phyloP scores from a whole-genome alignment of 2,329 filamentous ascomycete species.

The Lomentospora prolificans region DNA sequence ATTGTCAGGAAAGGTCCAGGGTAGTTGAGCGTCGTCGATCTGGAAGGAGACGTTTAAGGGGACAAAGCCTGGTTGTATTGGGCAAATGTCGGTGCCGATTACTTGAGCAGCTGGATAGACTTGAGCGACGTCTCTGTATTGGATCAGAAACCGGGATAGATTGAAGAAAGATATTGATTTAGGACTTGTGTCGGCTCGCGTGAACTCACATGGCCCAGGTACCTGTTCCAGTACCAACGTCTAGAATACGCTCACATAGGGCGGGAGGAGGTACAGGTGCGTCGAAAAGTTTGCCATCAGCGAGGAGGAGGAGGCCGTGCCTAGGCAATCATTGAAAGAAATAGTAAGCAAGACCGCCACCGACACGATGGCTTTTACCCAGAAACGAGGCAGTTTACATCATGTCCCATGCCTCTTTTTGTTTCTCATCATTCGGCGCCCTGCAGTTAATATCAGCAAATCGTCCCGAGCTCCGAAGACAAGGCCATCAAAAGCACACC shows the following conservation, averaged over 20 bases:
- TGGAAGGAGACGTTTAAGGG: conserved; percentile 53
- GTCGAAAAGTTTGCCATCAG: conserved; percentile 10
- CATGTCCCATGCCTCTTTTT: conserved; percentile 13
- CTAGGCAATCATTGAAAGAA: not conserved
- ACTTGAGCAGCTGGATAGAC: conserved; percentile 32
- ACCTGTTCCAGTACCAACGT: conserved; percentile 46
- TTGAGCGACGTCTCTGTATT: conserved; percentile 36
- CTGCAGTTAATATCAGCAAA: too few relatives aligned
- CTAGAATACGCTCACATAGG: conserved; percentile 20
- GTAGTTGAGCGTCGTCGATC: conserved; percentile 48
- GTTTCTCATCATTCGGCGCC: conserved; percentile 14
- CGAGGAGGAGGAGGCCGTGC: conserved; percentile 9
- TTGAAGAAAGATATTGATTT: not conserved
- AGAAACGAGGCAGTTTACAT: conserved; percentile 8
- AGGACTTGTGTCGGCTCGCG: not conserved
- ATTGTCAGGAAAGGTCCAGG: conserved; percentile 34
- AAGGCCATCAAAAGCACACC: conserved; percentile 9
- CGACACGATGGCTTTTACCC: not conserved
- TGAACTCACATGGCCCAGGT: conserved; percentile 40
- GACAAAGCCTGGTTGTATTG: conserved; percentile 43
- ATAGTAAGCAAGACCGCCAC: not conserved
- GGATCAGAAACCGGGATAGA: not conserved
- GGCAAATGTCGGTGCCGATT: conserved; percentile 46
- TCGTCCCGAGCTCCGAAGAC: conserved; percentile 12
- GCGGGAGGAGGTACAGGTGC: conserved; percentile 6